Evolutionary conservation across 2,329 filamentous ascomycete species (phyloP).

Genomic region (Fusarium citri): DNA sequence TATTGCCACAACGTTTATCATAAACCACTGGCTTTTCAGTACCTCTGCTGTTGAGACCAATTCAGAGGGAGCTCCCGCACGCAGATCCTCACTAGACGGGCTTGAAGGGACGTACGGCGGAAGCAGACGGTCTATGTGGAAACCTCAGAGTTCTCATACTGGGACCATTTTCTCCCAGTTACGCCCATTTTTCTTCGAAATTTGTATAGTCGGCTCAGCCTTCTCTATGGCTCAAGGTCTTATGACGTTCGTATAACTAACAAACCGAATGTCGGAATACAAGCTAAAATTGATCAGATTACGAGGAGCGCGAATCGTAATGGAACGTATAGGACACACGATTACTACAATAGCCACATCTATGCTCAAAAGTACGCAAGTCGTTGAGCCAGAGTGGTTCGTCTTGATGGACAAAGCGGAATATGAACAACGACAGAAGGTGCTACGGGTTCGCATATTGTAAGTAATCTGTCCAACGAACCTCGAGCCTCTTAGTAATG

Average conservation of each 20-base stretch:
- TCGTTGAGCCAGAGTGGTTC: too few relatives aligned
- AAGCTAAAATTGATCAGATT: neutral
- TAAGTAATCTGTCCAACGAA: neutral
- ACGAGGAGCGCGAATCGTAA: neutral
- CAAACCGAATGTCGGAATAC: neutral
- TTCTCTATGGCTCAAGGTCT: constrained; percentile 1
- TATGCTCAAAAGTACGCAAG: neutral
- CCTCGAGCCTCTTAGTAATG: neutral
- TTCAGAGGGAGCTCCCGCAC: neutral
- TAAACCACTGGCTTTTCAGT: neutral
- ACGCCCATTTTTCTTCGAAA: neutral
- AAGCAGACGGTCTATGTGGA: neutral
- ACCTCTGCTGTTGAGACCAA: neutral
- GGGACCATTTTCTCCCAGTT: neutral
- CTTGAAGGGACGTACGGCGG: too few relatives aligned
- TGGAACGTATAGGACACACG: neutral
- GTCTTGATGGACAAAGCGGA: too few relatives aligned
- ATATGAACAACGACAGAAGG: neutral
- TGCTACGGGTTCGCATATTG: neutral
- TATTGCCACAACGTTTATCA: neutral
- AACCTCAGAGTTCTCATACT: neutral
- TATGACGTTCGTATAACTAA: neutral
- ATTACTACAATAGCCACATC: neutral
- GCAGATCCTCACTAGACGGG: neutral
- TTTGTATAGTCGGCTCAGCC: neutral